These are phyloP conservation scores for Cairneyella variabilis DNA, from an alignment of 495 filamentous ascomycete species.

Conservation along the genomic window DNA sequence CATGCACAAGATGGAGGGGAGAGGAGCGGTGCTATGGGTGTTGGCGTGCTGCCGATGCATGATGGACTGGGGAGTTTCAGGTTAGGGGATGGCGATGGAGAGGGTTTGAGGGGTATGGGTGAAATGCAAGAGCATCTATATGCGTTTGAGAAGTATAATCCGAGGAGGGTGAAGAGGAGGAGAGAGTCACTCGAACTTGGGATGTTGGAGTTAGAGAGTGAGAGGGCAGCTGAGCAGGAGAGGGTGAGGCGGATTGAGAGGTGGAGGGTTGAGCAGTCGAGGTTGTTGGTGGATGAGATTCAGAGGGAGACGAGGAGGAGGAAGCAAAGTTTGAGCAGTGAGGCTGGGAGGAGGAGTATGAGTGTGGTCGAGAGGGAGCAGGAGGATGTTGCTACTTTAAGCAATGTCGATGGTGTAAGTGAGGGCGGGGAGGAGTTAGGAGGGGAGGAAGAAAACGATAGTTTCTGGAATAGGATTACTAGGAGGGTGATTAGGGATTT, in stretches of 20 bases:
- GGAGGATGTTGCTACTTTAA: conserved; percentile 25
- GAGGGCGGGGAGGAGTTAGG: conserved; percentile 2
- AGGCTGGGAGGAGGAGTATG: conserved; percentile 25
- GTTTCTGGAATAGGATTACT: conserved; percentile 78
- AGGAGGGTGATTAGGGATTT: conserved; percentile 82
- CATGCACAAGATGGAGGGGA: conserved; percentile 21
- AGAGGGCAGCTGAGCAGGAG: conserved; percentile 58
- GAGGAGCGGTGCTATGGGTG: conserved; percentile 14
- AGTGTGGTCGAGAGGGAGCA: conserved; percentile 24
- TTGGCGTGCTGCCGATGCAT: conserved; percentile 84
- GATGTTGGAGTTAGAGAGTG: conserved; percentile 50
- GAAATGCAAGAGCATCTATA: conserved; percentile 74
- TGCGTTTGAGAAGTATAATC: conserved; percentile 79
- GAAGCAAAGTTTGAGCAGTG: conserved; percentile 40
- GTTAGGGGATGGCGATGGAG: conserved; percentile 38
- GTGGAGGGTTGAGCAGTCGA: conserved; percentile 91
- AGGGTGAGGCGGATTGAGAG: conserved; percentile 78
- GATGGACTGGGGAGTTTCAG: conserved; percentile 86
- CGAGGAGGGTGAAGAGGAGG: conserved; percentile 61
- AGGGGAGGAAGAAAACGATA: conserved; percentile 45
- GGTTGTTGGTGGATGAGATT: conserved; percentile 79
- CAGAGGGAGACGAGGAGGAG: conserved; percentile 74
- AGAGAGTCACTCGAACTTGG: conserved; percentile 58
- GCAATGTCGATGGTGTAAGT: conserved; percentile 20
- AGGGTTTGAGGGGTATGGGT: too few relatives aligned